A percentile compares a stretch with the other conserved stretches of the same genome.
These are phyloP conservation scores for Zancudomyces culisetae DNA, from an alignment of 371 early-diverging fungal species.

Conservation along the genomic window DNA sequence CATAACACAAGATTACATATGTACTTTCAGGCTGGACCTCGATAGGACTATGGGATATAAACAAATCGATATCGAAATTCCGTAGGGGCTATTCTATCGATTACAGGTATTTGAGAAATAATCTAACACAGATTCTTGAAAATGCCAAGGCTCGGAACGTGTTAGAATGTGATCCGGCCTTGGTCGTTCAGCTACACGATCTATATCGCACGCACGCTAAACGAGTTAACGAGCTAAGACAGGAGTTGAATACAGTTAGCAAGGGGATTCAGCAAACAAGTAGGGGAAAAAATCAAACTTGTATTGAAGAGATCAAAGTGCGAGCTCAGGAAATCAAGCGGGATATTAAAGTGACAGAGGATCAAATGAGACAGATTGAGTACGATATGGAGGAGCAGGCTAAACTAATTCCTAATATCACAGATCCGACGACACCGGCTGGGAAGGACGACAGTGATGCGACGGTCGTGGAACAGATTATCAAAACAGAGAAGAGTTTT, in stretches of 20 bases:
- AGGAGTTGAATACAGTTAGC: slow-evolving; percentile 29
- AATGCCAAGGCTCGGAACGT: slow-evolving; percentile 38
- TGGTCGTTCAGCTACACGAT: slow-evolving; percentile 31
- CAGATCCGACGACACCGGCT: slow-evolving; percentile 19
- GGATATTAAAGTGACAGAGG: slow-evolving; percentile 5
- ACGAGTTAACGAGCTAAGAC: slow-evolving; percentile 21
- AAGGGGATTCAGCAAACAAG: slow-evolving; percentile 7
- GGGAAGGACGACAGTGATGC: slow-evolving; percentile 12
- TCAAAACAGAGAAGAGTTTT: too few species aligned
- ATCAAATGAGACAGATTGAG: slow-evolving; percentile 6
- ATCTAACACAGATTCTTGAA: too few species aligned
- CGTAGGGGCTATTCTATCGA: too few species aligned
- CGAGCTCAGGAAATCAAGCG: slow-evolving; percentile 8
- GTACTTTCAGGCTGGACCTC: too few species aligned
- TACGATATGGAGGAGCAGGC: slow-evolving; percentile 9
- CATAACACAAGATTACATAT: too few species aligned
- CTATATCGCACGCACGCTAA: slow-evolving; percentile 18
- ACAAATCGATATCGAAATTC: too few species aligned
- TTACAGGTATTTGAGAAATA: too few species aligned
- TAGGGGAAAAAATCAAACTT: background rate
- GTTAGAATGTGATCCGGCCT: slow-evolving; percentile 20
- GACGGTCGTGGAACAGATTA: background rate
- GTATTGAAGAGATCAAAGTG: background rate
- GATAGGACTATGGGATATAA: too few species aligned
- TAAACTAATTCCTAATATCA: slow-evolving; percentile 11